phyloP scores from a whole-genome alignment of 192 early-diverging fungal genomes.

The Helicostylum pulchrum region DNA sequence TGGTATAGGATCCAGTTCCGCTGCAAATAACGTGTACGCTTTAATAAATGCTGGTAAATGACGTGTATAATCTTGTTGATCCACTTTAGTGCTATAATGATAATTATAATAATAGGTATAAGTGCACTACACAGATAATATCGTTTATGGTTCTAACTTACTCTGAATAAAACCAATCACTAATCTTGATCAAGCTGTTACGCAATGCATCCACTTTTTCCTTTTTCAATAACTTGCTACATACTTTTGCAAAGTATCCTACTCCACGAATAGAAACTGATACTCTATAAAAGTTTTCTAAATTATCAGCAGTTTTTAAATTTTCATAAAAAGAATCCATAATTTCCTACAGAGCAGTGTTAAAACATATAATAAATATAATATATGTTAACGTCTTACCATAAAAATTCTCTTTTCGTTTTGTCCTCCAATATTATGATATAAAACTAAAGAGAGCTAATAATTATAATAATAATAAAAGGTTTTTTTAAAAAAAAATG shows the following conservation, averaged over 20 bases:
- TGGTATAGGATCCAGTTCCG: conserved; percentile 45
- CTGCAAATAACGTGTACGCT: conserved; percentile 55
- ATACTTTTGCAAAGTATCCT: conserved; percentile 64
- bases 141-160: conserved; percentile 25
- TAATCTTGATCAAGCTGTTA: conserved; percentile 46
- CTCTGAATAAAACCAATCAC: conserved; percentile 51
- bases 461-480: not conserved
- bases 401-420: not conserved
- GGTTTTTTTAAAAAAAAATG: not conserved
- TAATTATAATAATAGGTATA: not conserved
- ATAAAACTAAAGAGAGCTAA: not conserved
- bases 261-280: conserved; percentile 68
- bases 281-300: conserved; percentile 41
- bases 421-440: not conserved
- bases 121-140: not conserved
- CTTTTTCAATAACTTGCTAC: conserved; percentile 43
- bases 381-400: not conserved
- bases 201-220: conserved; percentile 45
- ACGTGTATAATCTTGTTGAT: conserved; percentile 3
- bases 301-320: conserved; percentile 35
- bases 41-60: conserved; percentile 61
- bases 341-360: conserved; percentile 35
- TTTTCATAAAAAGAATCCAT: conserved; percentile 41
- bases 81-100: conserved; percentile 26
- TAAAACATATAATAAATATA: not conserved